These are phyloP conservation scores for Moesziomyces sp. DNA, from an alignment of 1,284 basidiomycete genomes.

Conservation along the genomic window DNA sequence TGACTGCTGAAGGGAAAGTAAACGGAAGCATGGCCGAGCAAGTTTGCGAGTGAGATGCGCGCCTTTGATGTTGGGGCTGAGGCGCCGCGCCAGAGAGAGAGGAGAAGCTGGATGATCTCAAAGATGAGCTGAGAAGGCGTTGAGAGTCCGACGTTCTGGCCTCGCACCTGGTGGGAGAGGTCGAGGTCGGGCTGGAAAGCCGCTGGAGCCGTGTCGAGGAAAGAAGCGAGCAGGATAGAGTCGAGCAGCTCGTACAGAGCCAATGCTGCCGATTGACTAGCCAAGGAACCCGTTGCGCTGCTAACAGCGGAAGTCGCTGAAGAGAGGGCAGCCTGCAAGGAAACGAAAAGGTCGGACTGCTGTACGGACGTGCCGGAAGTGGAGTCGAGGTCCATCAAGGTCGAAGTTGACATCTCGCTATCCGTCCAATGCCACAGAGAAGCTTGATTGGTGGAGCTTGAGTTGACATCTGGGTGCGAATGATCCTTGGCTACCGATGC, in stretches of 20 bases:
- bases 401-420: slow-evolving; percentile 1
- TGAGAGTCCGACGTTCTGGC: slow-evolving; percentile 33
- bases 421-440: slow-evolving; percentile 17
- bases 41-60: slow-evolving; percentile 25
- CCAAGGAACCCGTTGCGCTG: neutral
- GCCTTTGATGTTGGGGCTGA: slow-evolving; percentile 7
- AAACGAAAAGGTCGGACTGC: slow-evolving; percentile 14
- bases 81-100: slow-evolving; percentile 38
- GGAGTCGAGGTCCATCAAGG: slow-evolving; percentile 28
- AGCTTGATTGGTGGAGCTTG: neutral
- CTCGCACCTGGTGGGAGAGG: slow-evolving; percentile 25
- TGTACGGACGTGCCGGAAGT: slow-evolving; percentile 11
- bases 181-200: slow-evolving; percentile 49
- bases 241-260: slow-evolving; percentile 34
- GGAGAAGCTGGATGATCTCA: slow-evolving; percentile 33
- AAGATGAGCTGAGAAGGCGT: slow-evolving; percentile 35
- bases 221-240: slow-evolving; percentile 33
- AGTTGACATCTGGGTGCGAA: neutral
- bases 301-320: neutral
- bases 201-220: slow-evolving; percentile 46
- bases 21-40: slow-evolving; percentile 39
- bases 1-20: slow-evolving; percentile 56
- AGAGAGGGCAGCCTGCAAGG: slow-evolving; percentile 11
- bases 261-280: slow-evolving; percentile 20
- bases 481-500: neutral